phyloP scores from a whole-genome alignment of 495 filamentous ascomycete species.

The Aspergillus leporis region DNA sequence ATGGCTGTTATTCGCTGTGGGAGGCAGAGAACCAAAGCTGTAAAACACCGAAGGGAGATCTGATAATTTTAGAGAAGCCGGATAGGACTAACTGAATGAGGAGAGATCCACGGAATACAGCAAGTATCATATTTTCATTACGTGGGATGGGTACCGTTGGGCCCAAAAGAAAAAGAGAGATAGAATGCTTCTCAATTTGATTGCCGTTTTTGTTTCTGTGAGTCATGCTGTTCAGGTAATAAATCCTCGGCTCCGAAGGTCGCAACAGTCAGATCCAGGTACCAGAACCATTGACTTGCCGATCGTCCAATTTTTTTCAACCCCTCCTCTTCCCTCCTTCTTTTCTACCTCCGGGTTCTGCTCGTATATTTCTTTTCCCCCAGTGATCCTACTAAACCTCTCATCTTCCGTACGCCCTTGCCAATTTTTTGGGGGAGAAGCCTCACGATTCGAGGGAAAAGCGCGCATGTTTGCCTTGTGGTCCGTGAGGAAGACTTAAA shows the following conservation, averaged over 20 bases:
- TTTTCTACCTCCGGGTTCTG: background rate
- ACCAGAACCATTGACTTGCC: slow-evolving; percentile 1
- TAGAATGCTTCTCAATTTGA: background rate
- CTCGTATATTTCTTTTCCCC: background rate
- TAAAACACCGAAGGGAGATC: slow-evolving; percentile 19
- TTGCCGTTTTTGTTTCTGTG: slow-evolving; percentile 5
- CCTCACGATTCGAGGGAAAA: background rate
- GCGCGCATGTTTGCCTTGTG: background rate
- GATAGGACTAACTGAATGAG: slow-evolving; percentile 11
- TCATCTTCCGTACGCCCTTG: background rate
- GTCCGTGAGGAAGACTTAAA: background rate
- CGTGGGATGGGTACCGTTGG: slow-evolving; percentile 8
- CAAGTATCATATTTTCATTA: slow-evolving; percentile 17
- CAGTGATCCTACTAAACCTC: background rate
- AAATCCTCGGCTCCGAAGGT: slow-evolving; percentile 26
- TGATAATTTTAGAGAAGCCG: slow-evolving; percentile 21
- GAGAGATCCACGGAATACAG: slow-evolving; percentile 4
- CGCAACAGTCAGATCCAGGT: slow-evolving; percentile 14
- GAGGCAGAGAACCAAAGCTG: background rate
- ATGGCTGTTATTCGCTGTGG: slow-evolving; percentile 17
- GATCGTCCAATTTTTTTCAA: background rate
- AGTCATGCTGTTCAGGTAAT: slow-evolving; percentile 6
- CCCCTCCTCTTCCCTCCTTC: background rate
- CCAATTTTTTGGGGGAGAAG: background rate
- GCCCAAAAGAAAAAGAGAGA: background rate